Evolutionary conservation across 2,329 filamentous ascomycete genomes (phyloP), one percentile per base, ranked within the genome.

Genomic region (Phyllosticta citrichinensis): DNA sequence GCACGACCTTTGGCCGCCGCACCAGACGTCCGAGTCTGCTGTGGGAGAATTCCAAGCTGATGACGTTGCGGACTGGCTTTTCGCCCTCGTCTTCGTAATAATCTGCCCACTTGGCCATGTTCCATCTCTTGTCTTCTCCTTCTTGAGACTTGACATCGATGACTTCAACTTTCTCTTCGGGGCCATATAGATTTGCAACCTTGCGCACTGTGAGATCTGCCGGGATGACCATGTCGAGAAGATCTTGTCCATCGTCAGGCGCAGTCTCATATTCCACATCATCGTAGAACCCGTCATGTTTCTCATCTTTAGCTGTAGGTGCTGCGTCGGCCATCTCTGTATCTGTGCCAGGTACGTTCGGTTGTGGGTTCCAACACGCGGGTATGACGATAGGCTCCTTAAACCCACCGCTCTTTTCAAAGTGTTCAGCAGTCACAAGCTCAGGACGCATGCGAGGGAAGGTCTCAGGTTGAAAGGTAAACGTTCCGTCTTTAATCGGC

Each of bases 111-210:
- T 83, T 81, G 61, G 79, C 77, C 74, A 88, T 81, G 33, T 81
- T 85, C 84, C 84, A 87, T 64, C 80, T 80, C 65, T 82, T 84
- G 62, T 82, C 83, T 66, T 84, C 81, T 8, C 83, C 83, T 66
- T 86, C 83, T 65, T 88, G 85, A 9, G 83, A 84, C 67, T 87
- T 87, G 63, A 88, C 85, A 69, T 88, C 84, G 59, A 88, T 87
- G 33, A 88, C 85, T 62, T 86, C 83, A 8, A 87, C 78, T 53
- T 79, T 78, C 67, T 85, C 83, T 53, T 85, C 81, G 4, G 79
- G 79, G 0, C 85, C 85, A 64, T 86, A 85, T 27, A 87, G 75
- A 64, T 87, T 82, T 52, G 82, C 81, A 22, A 87, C 84, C 57
- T 80, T 77, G 30, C 83, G 80, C 30, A 88, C 84, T 1, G 84